These are phyloP conservation scores for Suillus tomentosus DNA, from an alignment of 768 basidiomycete genomes.

Conservation along the genomic window DNA sequence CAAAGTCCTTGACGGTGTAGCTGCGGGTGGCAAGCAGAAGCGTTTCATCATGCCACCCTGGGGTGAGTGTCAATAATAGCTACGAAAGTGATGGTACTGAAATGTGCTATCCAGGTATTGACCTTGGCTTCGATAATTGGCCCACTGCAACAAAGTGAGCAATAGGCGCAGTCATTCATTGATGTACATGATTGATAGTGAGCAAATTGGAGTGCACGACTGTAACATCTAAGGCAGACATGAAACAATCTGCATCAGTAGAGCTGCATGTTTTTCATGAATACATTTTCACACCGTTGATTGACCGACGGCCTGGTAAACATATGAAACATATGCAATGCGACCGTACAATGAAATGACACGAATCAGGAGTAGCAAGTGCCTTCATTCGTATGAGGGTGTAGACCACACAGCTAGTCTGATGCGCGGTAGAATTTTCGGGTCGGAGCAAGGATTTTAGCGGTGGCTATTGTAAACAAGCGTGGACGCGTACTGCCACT, in stretches of 20 bases:
- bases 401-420: neutral
- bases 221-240: neutral
- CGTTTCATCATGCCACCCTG: constrained; percentile 69
- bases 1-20: constrained; percentile 55
- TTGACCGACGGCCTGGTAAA: neutral
- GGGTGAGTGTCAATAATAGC: constrained; percentile 48
- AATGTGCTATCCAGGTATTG: constrained; percentile 45
- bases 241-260: neutral
- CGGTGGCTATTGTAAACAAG: neutral
- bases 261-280: neutral
- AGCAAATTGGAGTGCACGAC: neutral
- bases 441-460: neutral
- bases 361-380: neutral
- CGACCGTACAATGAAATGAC: neutral
- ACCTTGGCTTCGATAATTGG: constrained; percentile 76
- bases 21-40: constrained; percentile 63
- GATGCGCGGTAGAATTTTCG: neutral
- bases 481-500: neutral
- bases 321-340: neutral
- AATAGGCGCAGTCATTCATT: neutral
- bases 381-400: neutral
- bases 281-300: neutral
- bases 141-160: constrained; percentile 14
- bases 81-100: constrained; percentile 17
- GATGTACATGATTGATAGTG: neutral